Percentiles rank a stretch among this genome's conserved stretches.
Conservation (phyloP, 768 basidiomycete species). For the Boletellus ananas region DNA sequence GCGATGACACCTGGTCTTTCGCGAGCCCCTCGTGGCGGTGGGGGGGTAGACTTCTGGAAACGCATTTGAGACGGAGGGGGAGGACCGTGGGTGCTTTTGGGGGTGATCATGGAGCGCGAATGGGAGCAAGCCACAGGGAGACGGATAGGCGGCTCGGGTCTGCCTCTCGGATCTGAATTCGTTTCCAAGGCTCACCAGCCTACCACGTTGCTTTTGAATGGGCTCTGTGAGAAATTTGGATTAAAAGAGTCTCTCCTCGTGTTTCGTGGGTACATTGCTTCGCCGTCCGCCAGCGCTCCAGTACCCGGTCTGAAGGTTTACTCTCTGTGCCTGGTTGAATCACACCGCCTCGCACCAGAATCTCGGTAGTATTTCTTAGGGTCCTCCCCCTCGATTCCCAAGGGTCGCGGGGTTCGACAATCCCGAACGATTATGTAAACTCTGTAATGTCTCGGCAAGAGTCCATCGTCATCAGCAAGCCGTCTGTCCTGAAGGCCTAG, state of each 20-base stretch:
- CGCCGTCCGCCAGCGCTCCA: too few relatives aligned
- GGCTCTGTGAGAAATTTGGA: not conserved
- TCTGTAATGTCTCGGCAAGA: not conserved
- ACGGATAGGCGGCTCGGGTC: slow-evolving; percentile 48
- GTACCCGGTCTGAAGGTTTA: not conserved
- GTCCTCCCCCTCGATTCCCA: slow-evolving; percentile 3
- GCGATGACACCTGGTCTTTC: slow-evolving; percentile 68
- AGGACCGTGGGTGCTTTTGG: slow-evolving; percentile 56
- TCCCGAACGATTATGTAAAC: slow-evolving; percentile 21
- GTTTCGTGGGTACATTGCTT: too few relatives aligned
- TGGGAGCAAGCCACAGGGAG: slow-evolving; percentile 45
- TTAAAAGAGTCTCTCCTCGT: too few relatives aligned
- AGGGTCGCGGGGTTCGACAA: slow-evolving; percentile 19
- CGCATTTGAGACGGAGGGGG: slow-evolving; percentile 45
- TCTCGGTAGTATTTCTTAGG: slow-evolving; percentile 8
- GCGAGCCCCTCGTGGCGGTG: slow-evolving; percentile 51
- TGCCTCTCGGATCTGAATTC: slow-evolving; percentile 28
- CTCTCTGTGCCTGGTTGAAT: slow-evolving; percentile 18
- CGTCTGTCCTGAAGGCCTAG: slow-evolving; percentile 19
- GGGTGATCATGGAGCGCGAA: slow-evolving; percentile 44
- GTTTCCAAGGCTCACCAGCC: slow-evolving; percentile 18
- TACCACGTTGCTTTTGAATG: slow-evolving; percentile 8
- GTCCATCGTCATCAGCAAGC: slow-evolving; percentile 7
- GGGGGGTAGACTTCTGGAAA: slow-evolving; percentile 43
- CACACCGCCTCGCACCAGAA: slow-evolving; percentile 24